Conservation (phyloP, 768 basidiomycete genomes). For the Lentinus tigrinus region DNA sequence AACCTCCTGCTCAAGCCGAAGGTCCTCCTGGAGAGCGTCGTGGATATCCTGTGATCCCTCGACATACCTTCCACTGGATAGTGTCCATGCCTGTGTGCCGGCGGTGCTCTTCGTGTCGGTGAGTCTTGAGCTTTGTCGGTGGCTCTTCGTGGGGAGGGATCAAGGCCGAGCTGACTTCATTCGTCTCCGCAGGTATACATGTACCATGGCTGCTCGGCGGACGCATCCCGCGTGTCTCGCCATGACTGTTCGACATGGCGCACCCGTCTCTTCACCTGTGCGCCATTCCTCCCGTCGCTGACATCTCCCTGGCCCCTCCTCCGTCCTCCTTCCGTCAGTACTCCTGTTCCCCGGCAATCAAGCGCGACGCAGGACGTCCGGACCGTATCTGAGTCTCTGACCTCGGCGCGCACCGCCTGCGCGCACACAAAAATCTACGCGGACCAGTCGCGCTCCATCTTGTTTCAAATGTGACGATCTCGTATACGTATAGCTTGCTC, state of each 20-base stretch:
- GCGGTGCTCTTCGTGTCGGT: not conserved
- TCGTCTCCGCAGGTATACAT: not conserved
- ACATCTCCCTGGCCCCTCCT: not conserved
- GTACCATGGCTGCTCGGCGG: not conserved
- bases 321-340: not conserved
- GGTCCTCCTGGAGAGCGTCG: constrained; percentile 28
- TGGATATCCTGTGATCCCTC: constrained; percentile 22
- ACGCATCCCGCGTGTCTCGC: not conserved
- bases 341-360: not conserved
- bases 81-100: no score
- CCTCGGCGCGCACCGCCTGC: no score
- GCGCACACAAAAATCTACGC: not conserved
- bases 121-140: not conserved
- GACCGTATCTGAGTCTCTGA: not conserved
- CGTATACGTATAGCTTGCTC: not conserved
- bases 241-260: not conserved
- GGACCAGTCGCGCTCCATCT: not conserved
- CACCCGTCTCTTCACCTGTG: not conserved
- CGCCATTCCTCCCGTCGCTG: no score
- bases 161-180: not conserved
- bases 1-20: constrained; percentile 29
- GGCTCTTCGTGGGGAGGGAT: not conserved
- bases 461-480: not conserved
- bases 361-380: not conserved
- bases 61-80: no score